phyloP scores from a whole-genome alignment of 768 basidiomycete genomes.

The Russula foetens region DNA sequence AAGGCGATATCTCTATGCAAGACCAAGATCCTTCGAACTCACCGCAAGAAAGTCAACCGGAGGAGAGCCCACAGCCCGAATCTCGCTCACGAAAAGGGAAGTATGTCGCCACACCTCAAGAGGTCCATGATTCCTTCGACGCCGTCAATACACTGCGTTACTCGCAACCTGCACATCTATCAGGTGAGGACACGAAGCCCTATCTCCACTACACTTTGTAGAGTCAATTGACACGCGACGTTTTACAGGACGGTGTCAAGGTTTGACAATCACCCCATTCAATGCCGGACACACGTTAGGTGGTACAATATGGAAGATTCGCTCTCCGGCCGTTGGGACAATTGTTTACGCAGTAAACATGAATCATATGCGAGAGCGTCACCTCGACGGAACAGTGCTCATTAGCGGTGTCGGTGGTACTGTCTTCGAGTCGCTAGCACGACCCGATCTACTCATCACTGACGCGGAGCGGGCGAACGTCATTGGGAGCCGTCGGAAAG shows the following conservation, averaged over 20 bases:
- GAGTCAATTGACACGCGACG: not conserved
- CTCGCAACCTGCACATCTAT: conserved; percentile 90
- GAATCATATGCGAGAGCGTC: conserved; percentile 94
- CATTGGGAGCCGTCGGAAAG: conserved; percentile 81
- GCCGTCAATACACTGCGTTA: conserved; percentile 87
- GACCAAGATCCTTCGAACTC: conserved; percentile 24
- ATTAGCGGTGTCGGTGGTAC: conserved; percentile 66
- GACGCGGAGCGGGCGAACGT: conserved; percentile 81
- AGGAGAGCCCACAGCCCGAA: conserved; percentile 20
- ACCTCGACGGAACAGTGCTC: conserved; percentile 89
- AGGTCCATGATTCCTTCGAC: conserved; percentile 91
- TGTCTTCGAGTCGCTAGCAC: conserved; percentile 76
- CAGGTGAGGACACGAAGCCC: conserved; percentile 45
- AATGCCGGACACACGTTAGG: conserved; percentile 93
- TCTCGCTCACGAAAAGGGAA: conserved; percentile 33
- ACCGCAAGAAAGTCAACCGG: conserved; percentile 25
- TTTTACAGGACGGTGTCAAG: conserved; percentile 69
- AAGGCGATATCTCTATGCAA: conserved; percentile 21
- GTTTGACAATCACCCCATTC: conserved; percentile 90
- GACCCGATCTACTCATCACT: conserved; percentile 91
- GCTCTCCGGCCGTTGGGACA: conserved; percentile 95
- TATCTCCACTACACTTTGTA: not conserved
- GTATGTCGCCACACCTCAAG: conserved; percentile 68
- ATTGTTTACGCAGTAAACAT: conserved; percentile 91
- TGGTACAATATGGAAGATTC: conserved; percentile 96